Percentiles rank a stretch among this genome's conserved stretches.
phyloP scores from a whole-genome alignment of 768 basidiomycete genomes.

The Termitomyces eurrhizus region DNA sequence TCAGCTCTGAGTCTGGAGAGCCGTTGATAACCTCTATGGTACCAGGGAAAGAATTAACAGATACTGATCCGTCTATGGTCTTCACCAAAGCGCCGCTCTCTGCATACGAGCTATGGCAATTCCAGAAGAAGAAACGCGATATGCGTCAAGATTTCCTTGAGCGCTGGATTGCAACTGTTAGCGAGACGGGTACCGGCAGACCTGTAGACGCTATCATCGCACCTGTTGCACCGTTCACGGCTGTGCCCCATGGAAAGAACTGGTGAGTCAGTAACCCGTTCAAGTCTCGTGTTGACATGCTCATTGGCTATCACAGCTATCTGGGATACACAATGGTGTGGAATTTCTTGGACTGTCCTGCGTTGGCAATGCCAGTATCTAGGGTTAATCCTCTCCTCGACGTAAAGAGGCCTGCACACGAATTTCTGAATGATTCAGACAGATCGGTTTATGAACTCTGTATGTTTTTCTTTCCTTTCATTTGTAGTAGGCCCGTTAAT shows the following conservation, averaged over 20 bases:
- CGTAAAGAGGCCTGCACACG: conserved; percentile 23
- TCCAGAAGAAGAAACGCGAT: conserved; percentile 47
- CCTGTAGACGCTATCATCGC: conserved; percentile 74
- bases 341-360: conserved; percentile 67
- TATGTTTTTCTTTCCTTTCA: conserved; percentile 12
- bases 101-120: conserved; percentile 66
- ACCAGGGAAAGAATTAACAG: conserved; percentile 18
- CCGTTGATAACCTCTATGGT: conserved; percentile 50
- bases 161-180: conserved; percentile 54
- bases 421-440: background rate
- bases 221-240: conserved; percentile 56
- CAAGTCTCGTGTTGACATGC: background rate
- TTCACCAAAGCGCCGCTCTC: background rate
- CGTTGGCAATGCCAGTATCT: conserved; percentile 61
- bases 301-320: conserved; percentile 27
- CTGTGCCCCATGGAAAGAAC: conserved; percentile 60
- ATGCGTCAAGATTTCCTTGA: conserved; percentile 56
- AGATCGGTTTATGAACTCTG: background rate
- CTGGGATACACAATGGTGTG: conserved; percentile 57
- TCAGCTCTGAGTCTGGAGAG: conserved; percentile 43
- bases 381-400: conserved; percentile 55
- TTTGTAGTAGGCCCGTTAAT: background rate
- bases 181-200: conserved; percentile 58
- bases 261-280: conserved; percentile 29
- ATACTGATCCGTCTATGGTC: background rate